Conservation (phyloP, 768 basidiomycete genomes). For the Boletus rubroflammeus region DNA sequence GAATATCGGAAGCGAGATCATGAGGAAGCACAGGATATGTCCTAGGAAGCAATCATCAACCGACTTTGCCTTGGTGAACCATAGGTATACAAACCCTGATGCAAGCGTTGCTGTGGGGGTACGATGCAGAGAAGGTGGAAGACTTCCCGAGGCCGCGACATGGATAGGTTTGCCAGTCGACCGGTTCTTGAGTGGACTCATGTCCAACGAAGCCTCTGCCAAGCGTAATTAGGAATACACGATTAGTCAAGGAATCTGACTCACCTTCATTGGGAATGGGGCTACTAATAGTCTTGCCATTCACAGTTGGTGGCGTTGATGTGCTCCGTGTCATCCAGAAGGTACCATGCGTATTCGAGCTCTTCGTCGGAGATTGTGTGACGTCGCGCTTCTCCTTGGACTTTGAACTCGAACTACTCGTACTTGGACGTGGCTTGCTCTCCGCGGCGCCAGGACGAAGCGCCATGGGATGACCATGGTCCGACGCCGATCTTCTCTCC, state of each 20-base stretch:
- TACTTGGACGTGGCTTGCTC: slow-evolving; percentile 31
- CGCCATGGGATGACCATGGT: slow-evolving; percentile 21
- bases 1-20: slow-evolving; percentile 79
- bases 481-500: slow-evolving; percentile 29
- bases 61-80: background rate
- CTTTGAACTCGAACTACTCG: slow-evolving; percentile 27
- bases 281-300: slow-evolving; percentile 62
- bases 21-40: slow-evolving; percentile 75
- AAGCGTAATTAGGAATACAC: slow-evolving; percentile 1
- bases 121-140: slow-evolving; percentile 13
- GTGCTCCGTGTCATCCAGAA: slow-evolving; percentile 35
- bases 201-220: slow-evolving; percentile 60
- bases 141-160: slow-evolving; percentile 40
- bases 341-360: slow-evolving; percentile 33
- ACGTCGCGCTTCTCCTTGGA: slow-evolving; percentile 30
- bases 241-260: slow-evolving; percentile 13
- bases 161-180: slow-evolving; percentile 59
- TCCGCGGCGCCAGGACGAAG: slow-evolving; percentile 19
- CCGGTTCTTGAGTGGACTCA: slow-evolving; percentile 74
- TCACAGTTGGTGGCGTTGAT: slow-evolving; percentile 43
- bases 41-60: slow-evolving; percentile 37
- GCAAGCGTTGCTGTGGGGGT: slow-evolving; percentile 46
- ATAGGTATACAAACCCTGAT: slow-evolving; percentile 53
- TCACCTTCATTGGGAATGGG: slow-evolving; percentile 71
- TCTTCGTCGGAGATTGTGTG: slow-evolving; percentile 45